Conservation (phyloP, 1,284 basidiomycete species). For the Cryptococcus sp. region DNA sequence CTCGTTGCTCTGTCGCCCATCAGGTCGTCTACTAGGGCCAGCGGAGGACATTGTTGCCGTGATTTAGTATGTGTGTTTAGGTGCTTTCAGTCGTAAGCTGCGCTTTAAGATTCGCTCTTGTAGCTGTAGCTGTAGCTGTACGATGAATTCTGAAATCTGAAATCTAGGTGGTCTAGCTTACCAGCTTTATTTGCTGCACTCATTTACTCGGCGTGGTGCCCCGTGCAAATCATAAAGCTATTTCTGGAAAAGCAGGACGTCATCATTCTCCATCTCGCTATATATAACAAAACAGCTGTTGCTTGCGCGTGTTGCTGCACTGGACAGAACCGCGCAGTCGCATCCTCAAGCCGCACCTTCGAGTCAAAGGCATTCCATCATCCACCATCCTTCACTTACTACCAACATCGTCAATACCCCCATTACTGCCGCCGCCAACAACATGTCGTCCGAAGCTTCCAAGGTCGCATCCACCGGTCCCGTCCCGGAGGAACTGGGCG, state of each 20-base stretch:
- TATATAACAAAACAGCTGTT: background rate
- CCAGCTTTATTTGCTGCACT: background rate
- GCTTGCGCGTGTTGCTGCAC: background rate
- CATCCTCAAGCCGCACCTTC: background rate
- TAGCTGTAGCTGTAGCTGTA: background rate
- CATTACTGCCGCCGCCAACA: background rate
- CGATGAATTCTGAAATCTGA: background rate
- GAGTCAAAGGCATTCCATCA: background rate
- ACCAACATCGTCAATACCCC: background rate
- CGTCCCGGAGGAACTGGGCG: conserved; percentile 35
- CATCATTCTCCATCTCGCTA: conserved; percentile 1
- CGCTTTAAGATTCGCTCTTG: background rate
- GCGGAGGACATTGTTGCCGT: conserved; percentile 6
- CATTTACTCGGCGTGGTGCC: background rate
- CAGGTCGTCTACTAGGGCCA: conserved; percentile 22
- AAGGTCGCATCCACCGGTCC: conserved; percentile 17
- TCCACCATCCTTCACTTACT: background rate
- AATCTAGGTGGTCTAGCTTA: background rate
- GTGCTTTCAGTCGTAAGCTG: background rate
- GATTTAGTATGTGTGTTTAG: background rate
- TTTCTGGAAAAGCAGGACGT: background rate
- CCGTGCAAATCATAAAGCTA: background rate
- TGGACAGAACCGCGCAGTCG: too few species aligned
- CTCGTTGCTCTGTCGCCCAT: conserved; percentile 29
- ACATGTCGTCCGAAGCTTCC: conserved; percentile 17